These are phyloP conservation scores for Lobulomyces angularis DNA, from an alignment of 192 early-diverging fungal genomes.

Conservation along the genomic window DNA sequence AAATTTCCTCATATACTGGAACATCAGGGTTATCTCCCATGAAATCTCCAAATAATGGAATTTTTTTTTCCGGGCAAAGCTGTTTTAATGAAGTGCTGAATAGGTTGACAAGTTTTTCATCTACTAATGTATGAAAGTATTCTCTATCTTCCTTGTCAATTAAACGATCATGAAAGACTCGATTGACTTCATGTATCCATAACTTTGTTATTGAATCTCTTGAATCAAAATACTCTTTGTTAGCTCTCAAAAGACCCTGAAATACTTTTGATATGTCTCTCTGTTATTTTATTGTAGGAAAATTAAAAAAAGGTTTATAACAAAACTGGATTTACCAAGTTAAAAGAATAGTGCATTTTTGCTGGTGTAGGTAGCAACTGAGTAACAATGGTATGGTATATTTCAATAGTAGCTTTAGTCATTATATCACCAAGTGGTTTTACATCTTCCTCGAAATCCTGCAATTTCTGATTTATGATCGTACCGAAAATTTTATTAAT, in stretches of 20 bases:
- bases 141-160: conserved; percentile 37
- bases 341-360: conserved; percentile 50
- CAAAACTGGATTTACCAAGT: too few species aligned
- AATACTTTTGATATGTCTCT: conserved; percentile 50
- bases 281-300: too few species aligned
- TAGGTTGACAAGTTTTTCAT: conserved; percentile 35
- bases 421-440: conserved; percentile 38
- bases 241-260: conserved; percentile 41
- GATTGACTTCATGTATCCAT: conserved; percentile 38
- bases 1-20: conserved; percentile 37
- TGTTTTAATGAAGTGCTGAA: conserved; percentile 30
- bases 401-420: conserved; percentile 42
- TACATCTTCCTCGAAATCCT: conserved; percentile 41
- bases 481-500: conserved; percentile 35
- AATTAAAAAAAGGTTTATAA: too few species aligned
- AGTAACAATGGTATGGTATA: conserved; percentile 34
- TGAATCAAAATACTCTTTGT: conserved; percentile 40
- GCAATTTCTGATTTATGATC: conserved; percentile 44
- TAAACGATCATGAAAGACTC: conserved; percentile 43
- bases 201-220: conserved; percentile 35
- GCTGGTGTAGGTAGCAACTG: conserved; percentile 46
- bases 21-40: conserved; percentile 24
- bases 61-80: conserved; percentile 30
- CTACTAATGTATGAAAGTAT: conserved; percentile 37
- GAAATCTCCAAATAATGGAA: conserved; percentile 43